Evolutionary conservation across 768 basidiomycete species (phyloP).

Genomic region (Podaxis pistillaris): DNA sequence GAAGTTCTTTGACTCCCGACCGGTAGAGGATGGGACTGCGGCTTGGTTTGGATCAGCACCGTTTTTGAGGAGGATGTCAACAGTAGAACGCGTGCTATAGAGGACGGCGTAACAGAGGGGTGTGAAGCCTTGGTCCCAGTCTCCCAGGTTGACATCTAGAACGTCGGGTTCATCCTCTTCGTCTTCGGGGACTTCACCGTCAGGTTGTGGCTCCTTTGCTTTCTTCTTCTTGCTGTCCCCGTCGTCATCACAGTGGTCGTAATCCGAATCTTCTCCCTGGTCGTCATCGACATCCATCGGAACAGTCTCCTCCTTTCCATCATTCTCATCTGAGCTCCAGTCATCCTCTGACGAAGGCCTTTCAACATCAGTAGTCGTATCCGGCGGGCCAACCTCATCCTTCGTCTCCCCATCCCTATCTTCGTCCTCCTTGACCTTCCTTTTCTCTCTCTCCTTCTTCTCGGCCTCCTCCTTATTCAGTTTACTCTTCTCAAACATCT

Average conservation of each 20-base stretch:
- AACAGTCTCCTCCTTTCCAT: conserved; percentile 29
- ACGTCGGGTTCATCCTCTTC: conserved; percentile 50
- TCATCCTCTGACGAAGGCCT: conserved; percentile 47
- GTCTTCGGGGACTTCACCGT: conserved; percentile 46
- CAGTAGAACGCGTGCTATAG: conserved; percentile 39
- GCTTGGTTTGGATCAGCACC: conserved; percentile 45
- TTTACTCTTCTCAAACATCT: conserved; percentile 50
- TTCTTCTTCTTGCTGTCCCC: conserved; percentile 18
- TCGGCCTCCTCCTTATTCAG: conserved; percentile 32
- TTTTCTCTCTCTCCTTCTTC: conserved; percentile 19
- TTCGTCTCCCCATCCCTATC: conserved; percentile 21
- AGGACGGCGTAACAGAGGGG: conserved; percentile 52
- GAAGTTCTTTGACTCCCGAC: conserved; percentile 23
- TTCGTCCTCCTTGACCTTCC: conserved; percentile 21
- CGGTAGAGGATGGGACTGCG: conserved; percentile 21
- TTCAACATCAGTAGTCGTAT: conserved; percentile 21
- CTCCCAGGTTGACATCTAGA: conserved; percentile 48
- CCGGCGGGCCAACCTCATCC: conserved; percentile 19
- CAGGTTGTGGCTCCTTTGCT: conserved; percentile 17
- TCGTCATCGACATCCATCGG: conserved; percentile 30
- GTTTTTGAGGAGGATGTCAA: conserved; percentile 45
- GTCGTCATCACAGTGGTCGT: conserved; percentile 22
- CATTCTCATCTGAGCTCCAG: conserved; percentile 46
- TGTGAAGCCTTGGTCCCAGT: conserved; percentile 60
- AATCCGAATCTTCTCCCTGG: conserved; percentile 23